Evolutionary conservation across 2,329 filamentous ascomycete species (phyloP).

Genomic region (Colletotrichum godetiae): DNA sequence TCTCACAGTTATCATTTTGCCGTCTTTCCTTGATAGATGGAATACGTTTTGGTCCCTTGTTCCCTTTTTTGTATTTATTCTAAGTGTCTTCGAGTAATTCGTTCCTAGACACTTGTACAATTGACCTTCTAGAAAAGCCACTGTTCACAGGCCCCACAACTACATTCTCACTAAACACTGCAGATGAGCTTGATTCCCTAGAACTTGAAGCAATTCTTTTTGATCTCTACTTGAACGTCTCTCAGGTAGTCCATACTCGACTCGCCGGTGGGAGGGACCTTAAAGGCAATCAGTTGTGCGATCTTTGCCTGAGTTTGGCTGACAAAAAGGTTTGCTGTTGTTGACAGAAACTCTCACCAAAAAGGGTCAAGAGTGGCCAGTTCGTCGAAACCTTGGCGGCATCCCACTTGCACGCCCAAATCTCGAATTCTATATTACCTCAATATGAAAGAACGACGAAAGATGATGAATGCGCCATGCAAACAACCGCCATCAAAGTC

Average conservation of each 20-base stretch:
- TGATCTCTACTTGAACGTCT: too few species aligned
- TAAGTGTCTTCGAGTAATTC: too few species aligned
- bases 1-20: conserved; percentile 31
- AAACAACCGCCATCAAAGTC: not conserved
- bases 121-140: too few species aligned
- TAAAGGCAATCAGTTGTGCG: not conserved
- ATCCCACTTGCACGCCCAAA: not conserved
- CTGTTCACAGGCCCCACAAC: too few species aligned
- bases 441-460: not conserved
- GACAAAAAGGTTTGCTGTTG: not conserved
- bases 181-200: too few species aligned
- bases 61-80: too few species aligned
- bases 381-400: not conserved
- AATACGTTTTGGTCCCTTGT: not conserved
- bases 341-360: not conserved
- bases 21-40: not conserved
- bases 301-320: not conserved
- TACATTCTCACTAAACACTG: too few species aligned
- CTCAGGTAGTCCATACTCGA: too few species aligned
- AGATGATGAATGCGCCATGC: not conserved
- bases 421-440: not conserved
- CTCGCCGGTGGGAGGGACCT: not conserved
- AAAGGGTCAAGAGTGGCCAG: not conserved
- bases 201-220: too few species aligned
- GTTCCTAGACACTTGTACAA: too few species aligned